Base-by-base conservation (phyloP, 2,329 filamentous ascomycete species). In the Ambrosiella xylebori region DNA sequence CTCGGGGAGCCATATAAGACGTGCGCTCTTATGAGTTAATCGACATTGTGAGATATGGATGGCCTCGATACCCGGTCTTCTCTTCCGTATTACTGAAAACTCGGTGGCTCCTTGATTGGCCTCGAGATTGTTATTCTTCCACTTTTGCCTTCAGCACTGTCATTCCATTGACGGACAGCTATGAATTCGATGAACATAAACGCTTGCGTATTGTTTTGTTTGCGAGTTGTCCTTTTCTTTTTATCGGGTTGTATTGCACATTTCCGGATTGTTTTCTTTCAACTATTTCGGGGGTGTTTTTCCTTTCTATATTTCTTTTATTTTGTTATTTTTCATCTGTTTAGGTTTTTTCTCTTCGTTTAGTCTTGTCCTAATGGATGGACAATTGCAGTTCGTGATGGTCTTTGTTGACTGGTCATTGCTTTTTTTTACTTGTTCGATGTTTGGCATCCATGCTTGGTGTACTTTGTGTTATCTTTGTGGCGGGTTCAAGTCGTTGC, bases 1-100 rank as follows among this genome's bases (percentile, higher is more conserved):
- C 78, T 66, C 69, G 80, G 71, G 74, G 76, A 54, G 69, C 71
- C 15, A 66, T 76, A 50, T 51, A 36, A 49, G 13, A 27, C 15
- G 8, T 17, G 19, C 39, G 44, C 35, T 52, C 27, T 44, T 55
- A 39, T n/a, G 11, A 40, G 39, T 54, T 36, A 17, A 19, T 56
- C 52, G 9, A 13, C 12, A 38, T 52, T 41, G 13, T 17, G 13
- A 12, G 17, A n/a, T 41, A 17, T 17, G 12, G n/a, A 15, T 57
- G 53, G 13, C 15, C 47, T 53, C 52, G 53, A 17, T 17, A 57
- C 15, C 11, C 17, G 27, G 47, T 45, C 38, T 27, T 57, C 54
- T 57, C 36, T 60, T 40, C 39, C 54, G 15, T 53, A 27, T 27
- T 27, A 36, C n/a, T 36, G 41, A 39, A 50, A 38, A 17, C 27